phyloP scores from a whole-genome alignment of 148 eudicot species.

The Rhododendron mucronatum region DNA sequence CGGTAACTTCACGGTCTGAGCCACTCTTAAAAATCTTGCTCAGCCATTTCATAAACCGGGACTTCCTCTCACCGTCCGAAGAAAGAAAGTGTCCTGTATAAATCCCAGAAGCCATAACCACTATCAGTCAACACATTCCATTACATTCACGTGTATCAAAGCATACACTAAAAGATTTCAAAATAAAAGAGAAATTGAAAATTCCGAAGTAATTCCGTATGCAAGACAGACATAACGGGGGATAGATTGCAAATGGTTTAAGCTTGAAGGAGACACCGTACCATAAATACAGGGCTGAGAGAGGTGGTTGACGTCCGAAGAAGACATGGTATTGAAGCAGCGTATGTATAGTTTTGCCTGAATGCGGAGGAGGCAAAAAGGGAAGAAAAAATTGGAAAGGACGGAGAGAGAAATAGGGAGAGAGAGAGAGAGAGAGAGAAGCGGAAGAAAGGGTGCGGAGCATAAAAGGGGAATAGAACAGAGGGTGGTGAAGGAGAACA shows the following conservation, averaged over 20 bases:
- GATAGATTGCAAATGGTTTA: neutral
- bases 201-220: conserved; percentile 3
- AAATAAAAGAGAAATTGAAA: neutral
- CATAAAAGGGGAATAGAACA: conserved; percentile 22
- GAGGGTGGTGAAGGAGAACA: conserved; percentile 25
- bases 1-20: conserved; percentile 33
- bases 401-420: conserved; percentile 31
- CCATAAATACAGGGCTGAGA: conserved; percentile 72
- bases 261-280: conserved; percentile 12
- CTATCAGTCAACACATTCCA: conserved; percentile 6
- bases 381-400: conserved; percentile 51
- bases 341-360: conserved; percentile 32
- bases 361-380: conserved; percentile 32
- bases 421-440: conserved; percentile 3
- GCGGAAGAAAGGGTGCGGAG: conserved; percentile 20
- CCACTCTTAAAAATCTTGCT: conserved; percentile 76
- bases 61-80: conserved; percentile 58
- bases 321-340: conserved; percentile 50
- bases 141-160: neutral
- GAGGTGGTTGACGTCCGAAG: conserved; percentile 54
- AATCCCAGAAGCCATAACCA: conserved; percentile 11
- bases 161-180: neutral
- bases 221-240: neutral
- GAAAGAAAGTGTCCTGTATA: conserved; percentile 50
- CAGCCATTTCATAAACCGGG: conserved; percentile 83